Percentiles rank a stretch among this genome's conserved stretches.
Evolutionary conservation across 164 flowering plant species (phyloP).

Genomic region (Vitis vinifera): DNA sequence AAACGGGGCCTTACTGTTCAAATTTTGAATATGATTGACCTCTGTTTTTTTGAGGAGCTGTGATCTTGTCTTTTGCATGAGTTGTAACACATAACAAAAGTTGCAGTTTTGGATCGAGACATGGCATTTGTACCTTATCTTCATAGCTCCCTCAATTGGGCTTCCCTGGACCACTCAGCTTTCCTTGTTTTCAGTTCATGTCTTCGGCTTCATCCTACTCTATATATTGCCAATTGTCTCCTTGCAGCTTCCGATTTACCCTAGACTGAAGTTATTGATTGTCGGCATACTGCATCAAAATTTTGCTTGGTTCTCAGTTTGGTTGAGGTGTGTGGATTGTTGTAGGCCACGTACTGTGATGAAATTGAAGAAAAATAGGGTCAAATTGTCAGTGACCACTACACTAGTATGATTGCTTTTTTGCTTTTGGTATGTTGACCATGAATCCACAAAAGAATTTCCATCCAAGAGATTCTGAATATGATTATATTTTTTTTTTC

Average conservation of each 20-base stretch:
- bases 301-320: neutral
- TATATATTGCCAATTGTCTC: neutral
- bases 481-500: too few relatives aligned
- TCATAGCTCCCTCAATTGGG: neutral
- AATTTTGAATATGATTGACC: slow-evolving; percentile 1
- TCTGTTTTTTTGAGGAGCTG: slow-evolving; percentile 5
- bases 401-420: too few relatives aligned
- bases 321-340: too few relatives aligned
- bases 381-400: too few relatives aligned
- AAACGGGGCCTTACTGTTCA: slow-evolving; percentile 10
- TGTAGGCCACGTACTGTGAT: too few relatives aligned
- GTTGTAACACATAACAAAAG: neutral
- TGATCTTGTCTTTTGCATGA: slow-evolving; percentile 8
- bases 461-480: too few relatives aligned
- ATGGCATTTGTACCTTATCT: slow-evolving; percentile 6
- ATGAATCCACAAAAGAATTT: too few relatives aligned
- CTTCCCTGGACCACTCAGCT: slow-evolving; percentile 6
- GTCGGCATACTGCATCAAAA: neutral
- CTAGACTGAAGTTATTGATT: too few relatives aligned
- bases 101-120: neutral
- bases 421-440: too few relatives aligned
- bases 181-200: neutral
- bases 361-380: too few relatives aligned
- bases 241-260: neutral
- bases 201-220: neutral